These are phyloP conservation scores for Streptanthus diversifolius DNA, from an alignment of 345 rosid genomes.

Conservation along the genomic window DNA sequence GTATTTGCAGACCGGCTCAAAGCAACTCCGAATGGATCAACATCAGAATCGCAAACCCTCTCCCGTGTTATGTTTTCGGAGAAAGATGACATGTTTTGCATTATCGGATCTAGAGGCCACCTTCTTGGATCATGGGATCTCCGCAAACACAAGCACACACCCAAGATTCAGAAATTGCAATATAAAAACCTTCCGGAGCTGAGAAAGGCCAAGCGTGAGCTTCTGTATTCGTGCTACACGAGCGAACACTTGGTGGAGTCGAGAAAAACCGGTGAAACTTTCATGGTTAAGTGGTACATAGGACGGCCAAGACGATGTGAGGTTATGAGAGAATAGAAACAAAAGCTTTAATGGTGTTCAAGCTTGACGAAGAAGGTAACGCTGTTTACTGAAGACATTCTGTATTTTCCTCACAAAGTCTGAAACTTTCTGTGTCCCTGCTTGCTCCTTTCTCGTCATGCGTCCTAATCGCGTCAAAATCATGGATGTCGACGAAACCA, in stretches of 20 bases:
- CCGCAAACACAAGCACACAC: background rate
- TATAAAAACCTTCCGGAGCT: background rate
- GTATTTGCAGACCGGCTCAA: background rate
- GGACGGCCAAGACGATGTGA: no score
- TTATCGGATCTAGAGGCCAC: background rate
- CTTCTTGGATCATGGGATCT: background rate
- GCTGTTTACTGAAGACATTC: no score
- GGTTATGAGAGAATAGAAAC: no score
- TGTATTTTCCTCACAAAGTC: no score
- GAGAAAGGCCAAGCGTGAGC: background rate
- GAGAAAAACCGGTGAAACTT: background rate
- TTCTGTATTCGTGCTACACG: background rate
- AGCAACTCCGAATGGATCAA: background rate
- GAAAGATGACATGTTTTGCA: background rate
- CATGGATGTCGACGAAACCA: no score
- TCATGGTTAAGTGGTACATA: no score
- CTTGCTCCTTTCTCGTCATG: no score
- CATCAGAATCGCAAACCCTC: background rate
- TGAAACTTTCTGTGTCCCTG: no score
- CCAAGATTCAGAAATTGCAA: background rate
- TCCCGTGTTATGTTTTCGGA: background rate
- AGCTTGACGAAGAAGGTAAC: no score
- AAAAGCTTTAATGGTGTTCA: no score
- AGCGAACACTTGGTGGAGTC: constrained; percentile 6
- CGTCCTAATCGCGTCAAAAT: no score